phyloP scores from a whole-genome alignment of 805 yeast genomes.

The Hanseniaspora occidentalis region DNA sequence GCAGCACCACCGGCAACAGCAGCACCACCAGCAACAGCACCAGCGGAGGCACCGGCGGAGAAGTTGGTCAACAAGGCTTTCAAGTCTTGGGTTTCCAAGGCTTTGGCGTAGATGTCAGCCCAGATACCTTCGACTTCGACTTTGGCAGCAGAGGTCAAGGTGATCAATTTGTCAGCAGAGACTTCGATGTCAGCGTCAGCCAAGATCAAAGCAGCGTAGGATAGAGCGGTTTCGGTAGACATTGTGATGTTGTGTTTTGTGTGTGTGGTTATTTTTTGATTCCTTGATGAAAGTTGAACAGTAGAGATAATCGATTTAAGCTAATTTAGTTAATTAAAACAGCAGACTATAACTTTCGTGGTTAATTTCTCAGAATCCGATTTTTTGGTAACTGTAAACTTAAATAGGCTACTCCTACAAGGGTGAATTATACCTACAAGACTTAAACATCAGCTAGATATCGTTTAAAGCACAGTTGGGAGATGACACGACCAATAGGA shows the following conservation, averaged over 20 bases:
- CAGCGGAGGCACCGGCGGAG: slow-evolving; percentile 36
- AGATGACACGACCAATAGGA: no score
- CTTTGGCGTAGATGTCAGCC: slow-evolving; percentile 76
- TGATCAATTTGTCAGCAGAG: slow-evolving; percentile 67
- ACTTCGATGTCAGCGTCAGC: slow-evolving; percentile 95
- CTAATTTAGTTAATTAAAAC: slow-evolving; percentile 13
- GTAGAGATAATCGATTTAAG: slow-evolving; percentile 27
- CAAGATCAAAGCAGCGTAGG: slow-evolving; percentile 96
- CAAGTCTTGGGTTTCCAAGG: slow-evolving; percentile 68
- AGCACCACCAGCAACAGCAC: slow-evolving; percentile 34
- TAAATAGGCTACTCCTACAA: no score
- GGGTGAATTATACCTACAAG: no score
- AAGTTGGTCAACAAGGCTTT: slow-evolving; percentile 52
- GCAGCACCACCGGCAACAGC: slow-evolving; percentile 35
- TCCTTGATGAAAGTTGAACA: slow-evolving; percentile 4
- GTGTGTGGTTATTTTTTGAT: slow-evolving; percentile 1
- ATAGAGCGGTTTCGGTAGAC: slow-evolving; percentile 83
- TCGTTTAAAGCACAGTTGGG: no score
- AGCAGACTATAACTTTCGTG: slow-evolving; percentile 26
- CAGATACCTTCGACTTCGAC: slow-evolving; percentile 64
- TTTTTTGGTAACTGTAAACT: no score
- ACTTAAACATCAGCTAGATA: no score
- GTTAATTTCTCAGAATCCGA: no score
- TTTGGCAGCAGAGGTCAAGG: slow-evolving; percentile 66
- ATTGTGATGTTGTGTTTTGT: no score